phyloP scores from a whole-genome alignment of 306 rosid species.

The Spatholobus suberectus region DNA sequence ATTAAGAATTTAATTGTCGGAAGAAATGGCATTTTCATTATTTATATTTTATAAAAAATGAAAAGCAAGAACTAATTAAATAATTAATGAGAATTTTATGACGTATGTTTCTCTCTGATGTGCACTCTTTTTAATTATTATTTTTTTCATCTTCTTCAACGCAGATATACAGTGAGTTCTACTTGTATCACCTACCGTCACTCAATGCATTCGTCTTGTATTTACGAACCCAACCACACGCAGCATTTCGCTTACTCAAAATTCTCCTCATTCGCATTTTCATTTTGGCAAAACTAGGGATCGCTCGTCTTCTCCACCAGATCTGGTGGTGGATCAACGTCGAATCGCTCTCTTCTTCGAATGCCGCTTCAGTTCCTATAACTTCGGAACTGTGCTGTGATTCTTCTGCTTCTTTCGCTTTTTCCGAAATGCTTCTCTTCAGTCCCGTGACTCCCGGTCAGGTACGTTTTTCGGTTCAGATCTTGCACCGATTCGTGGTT shows the following conservation, averaged over 20 bases:
- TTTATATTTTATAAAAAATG: neutral
- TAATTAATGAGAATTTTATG: neutral
- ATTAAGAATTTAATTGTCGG: neutral
- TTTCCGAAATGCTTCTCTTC: conserved; percentile 57
- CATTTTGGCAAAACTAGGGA: conserved; percentile 29
- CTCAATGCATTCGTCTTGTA: neutral
- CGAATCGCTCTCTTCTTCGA: conserved; percentile 37
- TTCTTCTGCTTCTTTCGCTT: conserved; percentile 17
- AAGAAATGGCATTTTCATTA: conserved; percentile 7
- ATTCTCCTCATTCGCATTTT: neutral
- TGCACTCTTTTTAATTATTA: neutral
- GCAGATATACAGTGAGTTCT: neutral
- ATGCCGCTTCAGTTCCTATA: conserved; percentile 39
- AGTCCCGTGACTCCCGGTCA: conserved; percentile 84
- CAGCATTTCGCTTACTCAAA: neutral
- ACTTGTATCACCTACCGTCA: neutral
- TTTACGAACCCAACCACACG: neutral
- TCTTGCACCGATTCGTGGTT: conserved; percentile 41
- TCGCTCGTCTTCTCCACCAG: conserved; percentile 20
- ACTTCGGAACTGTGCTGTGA: conserved; percentile 30
- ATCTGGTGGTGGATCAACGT: conserved; percentile 44
- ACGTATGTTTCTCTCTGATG: neutral
- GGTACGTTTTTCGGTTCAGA: conserved; percentile 61
- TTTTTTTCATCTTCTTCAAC: neutral
- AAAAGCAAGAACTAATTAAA: neutral